Evolutionary conservation across 352 stramenopile genomes (phyloP), one percentile per base, ranked within the genome.

Genomic region (Pythium sukuiense): DNA sequence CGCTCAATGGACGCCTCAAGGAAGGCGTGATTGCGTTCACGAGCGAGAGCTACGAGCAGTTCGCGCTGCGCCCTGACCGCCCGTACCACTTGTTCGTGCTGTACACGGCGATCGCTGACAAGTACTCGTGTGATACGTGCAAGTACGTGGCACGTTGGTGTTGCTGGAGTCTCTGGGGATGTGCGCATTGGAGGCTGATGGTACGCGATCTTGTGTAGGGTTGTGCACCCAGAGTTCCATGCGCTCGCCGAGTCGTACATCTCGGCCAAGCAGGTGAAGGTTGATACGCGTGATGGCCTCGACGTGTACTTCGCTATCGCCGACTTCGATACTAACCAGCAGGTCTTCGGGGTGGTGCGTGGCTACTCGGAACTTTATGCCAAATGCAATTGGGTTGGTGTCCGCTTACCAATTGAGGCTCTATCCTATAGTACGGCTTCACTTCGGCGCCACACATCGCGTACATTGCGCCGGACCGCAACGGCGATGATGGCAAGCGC

Each of bases 81-180:
- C 87, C 87, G 52, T 95, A 93, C 72, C 87, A 95, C 60, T 49
- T 93, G 27, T 72, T 95, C 59, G 63, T 93, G 48, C 68, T 95
- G 41, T 89, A 91, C 72, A 95, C 87, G 48, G 82, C 83, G n/a
- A 74, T 78, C 8, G 76, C 73, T 14, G 79, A 86, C 57, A 92
- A 93, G 65, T 92, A 85, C 69, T 80, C 77, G 35, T 95, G 87
- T 60, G 87, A 90, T 33, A 78, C 76, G 30, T 95, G 87, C 71
- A 73, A 83, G 71, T 90, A 79, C 48, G 78, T 87, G 13, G 7
- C 7, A 0, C 6, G 3, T 6, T 37, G 50, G 45, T 30, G 18
- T 20, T 29, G 35, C 12, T 41, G 35, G 7, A 16, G 9, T 7
- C 35, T 35, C 35, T 41, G 35, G 6, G 12, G 7, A 14, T 16